A percentile compares a stretch with the other conserved stretches of the same genome.
Conservation (phyloP, 2,329 filamentous ascomycete species). For the Lecanicillium sp. region DNA sequence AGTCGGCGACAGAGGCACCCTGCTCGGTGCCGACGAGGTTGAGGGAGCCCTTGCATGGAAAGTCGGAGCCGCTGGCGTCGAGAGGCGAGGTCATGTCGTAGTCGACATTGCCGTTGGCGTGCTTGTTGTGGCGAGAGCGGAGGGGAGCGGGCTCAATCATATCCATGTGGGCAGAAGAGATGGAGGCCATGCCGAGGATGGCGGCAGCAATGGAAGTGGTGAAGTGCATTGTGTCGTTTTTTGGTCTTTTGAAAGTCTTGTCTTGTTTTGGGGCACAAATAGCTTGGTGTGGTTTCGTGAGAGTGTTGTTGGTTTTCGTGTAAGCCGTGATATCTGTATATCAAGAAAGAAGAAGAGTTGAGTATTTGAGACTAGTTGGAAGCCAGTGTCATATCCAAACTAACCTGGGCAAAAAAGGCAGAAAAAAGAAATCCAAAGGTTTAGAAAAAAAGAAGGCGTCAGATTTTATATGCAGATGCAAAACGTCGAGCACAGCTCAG, state of each 20-base stretch:
- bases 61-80: constrained; percentile 50
- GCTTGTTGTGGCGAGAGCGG: constrained; percentile 43
- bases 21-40: constrained; percentile 36
- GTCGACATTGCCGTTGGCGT: constrained; percentile 44
- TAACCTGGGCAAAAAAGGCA: too few species aligned
- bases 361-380: too few species aligned
- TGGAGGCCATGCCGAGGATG: constrained; percentile 32
- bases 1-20: constrained; percentile 50
- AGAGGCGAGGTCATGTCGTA: constrained; percentile 67
- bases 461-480: not conserved
- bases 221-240: constrained; percentile 10
- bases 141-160: constrained; percentile 45
- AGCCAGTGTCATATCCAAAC: too few species aligned
- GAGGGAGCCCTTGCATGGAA: constrained; percentile 65
- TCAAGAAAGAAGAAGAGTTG: too few species aligned
- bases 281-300: too few species aligned
- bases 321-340: not conserved
- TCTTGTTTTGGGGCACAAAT: not conserved
- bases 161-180: constrained; percentile 47
- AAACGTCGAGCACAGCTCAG: not conserved
- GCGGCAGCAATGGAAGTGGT: constrained; percentile 23
- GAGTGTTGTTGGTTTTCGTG: not conserved
- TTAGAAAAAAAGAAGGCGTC: too few species aligned
- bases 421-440: too few species aligned
- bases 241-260: constrained; percentile 12